Conservation (phyloP, 805 yeast species). For the Nakazawaea laoshanensis region DNA sequence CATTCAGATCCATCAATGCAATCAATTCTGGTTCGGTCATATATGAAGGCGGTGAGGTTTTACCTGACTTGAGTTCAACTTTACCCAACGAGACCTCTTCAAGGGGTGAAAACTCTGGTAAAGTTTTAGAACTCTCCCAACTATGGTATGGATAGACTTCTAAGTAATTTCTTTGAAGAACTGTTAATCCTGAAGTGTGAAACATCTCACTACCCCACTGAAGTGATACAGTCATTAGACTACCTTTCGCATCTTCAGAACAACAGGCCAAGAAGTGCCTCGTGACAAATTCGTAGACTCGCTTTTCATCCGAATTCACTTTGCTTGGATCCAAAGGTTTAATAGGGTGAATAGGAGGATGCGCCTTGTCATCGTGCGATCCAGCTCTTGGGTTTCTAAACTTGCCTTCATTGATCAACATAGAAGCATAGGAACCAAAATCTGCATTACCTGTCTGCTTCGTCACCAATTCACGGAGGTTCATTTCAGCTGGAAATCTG, state of each 20-base stretch:
- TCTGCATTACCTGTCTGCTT: slow-evolving; percentile 44
- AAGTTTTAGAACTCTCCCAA: slow-evolving; percentile 61
- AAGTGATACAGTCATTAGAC: slow-evolving; percentile 48
- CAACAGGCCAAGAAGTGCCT: slow-evolving; percentile 88
- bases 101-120: slow-evolving; percentile 56
- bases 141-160: slow-evolving; percentile 72
- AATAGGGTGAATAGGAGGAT: slow-evolving; percentile 96
- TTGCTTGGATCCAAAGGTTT: slow-evolving; percentile 27
- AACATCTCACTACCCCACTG: slow-evolving; percentile 78
- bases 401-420: slow-evolving; percentile 30
- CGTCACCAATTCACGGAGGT: slow-evolving; percentile 50
- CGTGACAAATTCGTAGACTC: slow-evolving; percentile 79
- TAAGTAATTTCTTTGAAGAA: slow-evolving; percentile 65
- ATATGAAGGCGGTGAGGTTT: slow-evolving; percentile 71
- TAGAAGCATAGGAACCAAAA: slow-evolving; percentile 71
- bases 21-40: slow-evolving; percentile 91
- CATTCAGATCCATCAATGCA: slow-evolving; percentile 91
- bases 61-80: slow-evolving; percentile 62
- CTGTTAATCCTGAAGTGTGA: slow-evolving; percentile 64
- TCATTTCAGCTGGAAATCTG: slow-evolving; percentile 69
- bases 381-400: slow-evolving; percentile 74
- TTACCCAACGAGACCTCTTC: slow-evolving; percentile 48
- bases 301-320: slow-evolving; percentile 39
- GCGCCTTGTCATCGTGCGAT: slow-evolving; percentile 85
- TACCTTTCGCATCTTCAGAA: slow-evolving; percentile 84